Base-by-base conservation (phyloP, 371 early-diverging fungal species). In the Haplosporangium sp. region DNA sequence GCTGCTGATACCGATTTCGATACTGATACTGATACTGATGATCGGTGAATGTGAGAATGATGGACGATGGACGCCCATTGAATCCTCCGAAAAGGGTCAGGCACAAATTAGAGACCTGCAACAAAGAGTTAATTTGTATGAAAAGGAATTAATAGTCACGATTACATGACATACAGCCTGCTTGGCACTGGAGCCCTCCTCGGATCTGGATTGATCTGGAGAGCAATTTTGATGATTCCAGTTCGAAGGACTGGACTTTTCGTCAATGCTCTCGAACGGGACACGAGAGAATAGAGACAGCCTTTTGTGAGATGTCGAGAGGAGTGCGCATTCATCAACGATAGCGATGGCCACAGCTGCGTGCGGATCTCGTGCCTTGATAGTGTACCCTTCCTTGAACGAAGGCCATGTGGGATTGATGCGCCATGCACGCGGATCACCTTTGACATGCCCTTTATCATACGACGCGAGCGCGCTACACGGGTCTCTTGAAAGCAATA, bases 281-380 rank as follows among this genome's bases (percentile, higher is more conserved):
- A 10, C 43, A 13, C 58, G 2, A 5, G 45, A 38, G 58, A 43
- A 57, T 3, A 55, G 45, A 6, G 45, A 12, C 6, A 57, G n/a
- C 9, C 12, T 12, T 6, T 9, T 40, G 20, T 21, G 42, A 13
- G 3, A 8, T 0, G 45, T 10, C 5, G 52, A 12, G 3, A 52
- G 8, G 21, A 38, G 45, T 3, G 58, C 18, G 5, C 45, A 57
- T 16, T 7, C n/a, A 18, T 45, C 48, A 4, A 48, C 56, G 6
- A 64, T 55, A 5, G 64, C 64, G 9, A 56, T 64, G 5, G 45
- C 65, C 6, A 57, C 65, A 2, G 57, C 51, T 14, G 57, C 46
- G 16, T 64, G 58, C 2, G 64, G 20, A 14, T 56, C 64, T 18
- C 56, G 9, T 8, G 56, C 43, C 20, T 55, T 54, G 42, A 55